Conservation (phyloP, 129 eudicot genomes). For the Solidago caesia region DNA sequence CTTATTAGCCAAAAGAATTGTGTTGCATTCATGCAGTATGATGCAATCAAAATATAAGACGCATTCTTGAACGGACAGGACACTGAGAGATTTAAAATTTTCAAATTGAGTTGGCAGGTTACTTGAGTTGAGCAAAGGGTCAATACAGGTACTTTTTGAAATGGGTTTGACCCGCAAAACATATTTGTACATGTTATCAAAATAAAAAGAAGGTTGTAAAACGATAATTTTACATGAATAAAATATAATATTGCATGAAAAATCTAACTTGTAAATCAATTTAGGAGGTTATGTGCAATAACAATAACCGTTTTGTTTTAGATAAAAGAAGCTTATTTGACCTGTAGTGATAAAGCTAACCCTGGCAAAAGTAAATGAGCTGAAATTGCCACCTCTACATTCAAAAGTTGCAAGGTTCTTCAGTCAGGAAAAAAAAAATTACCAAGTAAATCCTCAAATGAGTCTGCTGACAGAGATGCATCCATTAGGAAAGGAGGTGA, state of each 20-base stretch:
- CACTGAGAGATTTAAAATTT: not conserved
- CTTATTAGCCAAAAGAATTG: not conserved
- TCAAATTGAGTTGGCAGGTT: not conserved
- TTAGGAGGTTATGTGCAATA: not conserved
- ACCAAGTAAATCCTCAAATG: conserved; percentile 96
- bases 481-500: conserved; percentile 94
- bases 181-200: not conserved
- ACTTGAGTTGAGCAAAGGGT: not conserved
- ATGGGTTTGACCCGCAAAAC: not conserved
- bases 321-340: not conserved
- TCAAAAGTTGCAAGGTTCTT: not conserved
- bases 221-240: not conserved
- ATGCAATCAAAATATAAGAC: not conserved
- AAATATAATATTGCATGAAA: not conserved
- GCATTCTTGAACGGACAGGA: not conserved
- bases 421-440: conserved; percentile 8
- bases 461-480: conserved; percentile 59
- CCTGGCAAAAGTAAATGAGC: not conserved
- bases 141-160: not conserved
- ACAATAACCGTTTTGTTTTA: not conserved
- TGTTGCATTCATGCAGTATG: not conserved
- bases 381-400: not conserved
- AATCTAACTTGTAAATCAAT: not conserved
- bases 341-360: not conserved
- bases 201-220: too few relatives aligned